Evolutionary conservation across 305 asterid genomes (phyloP).

Genomic region (Nicotiana rustica): DNA sequence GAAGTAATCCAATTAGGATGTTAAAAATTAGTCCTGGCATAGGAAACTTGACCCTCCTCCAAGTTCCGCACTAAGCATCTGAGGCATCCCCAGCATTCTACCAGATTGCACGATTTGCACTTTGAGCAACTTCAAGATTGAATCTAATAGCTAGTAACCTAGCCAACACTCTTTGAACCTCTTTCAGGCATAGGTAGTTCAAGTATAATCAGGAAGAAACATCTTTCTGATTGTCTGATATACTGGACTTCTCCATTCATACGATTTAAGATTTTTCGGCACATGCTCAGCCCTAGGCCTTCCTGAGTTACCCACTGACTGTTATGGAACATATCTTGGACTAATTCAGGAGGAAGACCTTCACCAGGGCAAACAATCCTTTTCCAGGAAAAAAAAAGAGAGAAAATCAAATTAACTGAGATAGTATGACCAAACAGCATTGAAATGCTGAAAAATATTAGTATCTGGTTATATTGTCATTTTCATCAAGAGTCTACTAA

Average conservation of each 20-base stretch:
- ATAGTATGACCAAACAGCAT: not conserved
- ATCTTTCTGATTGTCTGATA: conserved; percentile 76
- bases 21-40: not conserved
- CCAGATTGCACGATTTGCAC: not conserved
- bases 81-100: not conserved
- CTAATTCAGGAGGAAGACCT: conserved; percentile 78
- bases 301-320: conserved; percentile 72
- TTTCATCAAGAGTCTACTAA: not conserved
- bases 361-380: conserved; percentile 85
- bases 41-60: not conserved
- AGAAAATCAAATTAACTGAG: not conserved
- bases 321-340: conserved; percentile 83
- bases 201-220: conserved; percentile 63
- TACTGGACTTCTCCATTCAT: conserved; percentile 94
- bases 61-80: not conserved
- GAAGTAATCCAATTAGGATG: not conserved
- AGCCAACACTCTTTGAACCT: conserved; percentile 44
- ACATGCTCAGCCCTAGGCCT: conserved; percentile 77
- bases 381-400: conserved; percentile 1
- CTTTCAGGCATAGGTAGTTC: conserved; percentile 60
- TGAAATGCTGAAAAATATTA: not conserved
- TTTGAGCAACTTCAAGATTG: not conserved
- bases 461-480: not conserved
- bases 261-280: conserved; percentile 69
- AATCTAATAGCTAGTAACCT: conserved; percentile 15